Evolutionary conservation across 306 rosid genomes (phyloP).

Genomic region (Castanopsis chinensis): DNA sequence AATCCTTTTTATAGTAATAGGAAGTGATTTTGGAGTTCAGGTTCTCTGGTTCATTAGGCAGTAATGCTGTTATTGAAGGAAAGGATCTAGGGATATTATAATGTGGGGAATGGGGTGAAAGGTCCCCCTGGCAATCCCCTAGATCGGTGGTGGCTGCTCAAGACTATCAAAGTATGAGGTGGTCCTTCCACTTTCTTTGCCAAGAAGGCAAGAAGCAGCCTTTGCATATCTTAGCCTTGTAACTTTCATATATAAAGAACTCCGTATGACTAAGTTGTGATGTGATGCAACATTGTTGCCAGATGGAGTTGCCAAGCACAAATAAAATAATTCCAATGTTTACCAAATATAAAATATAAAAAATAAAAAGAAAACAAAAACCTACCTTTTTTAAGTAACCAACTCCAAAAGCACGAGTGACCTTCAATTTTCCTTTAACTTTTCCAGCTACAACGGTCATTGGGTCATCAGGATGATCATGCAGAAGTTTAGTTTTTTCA

Average conservation of each 20-base stretch:
- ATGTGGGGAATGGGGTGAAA: not conserved
- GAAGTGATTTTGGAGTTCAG: not conserved
- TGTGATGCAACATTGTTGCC: not conserved
- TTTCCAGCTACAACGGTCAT: slow-evolving; percentile 58
- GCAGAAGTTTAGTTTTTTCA: slow-evolving; percentile 59
- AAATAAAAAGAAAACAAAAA: slow-evolving; percentile 2
- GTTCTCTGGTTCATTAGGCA: not conserved
- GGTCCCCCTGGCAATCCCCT: not conserved
- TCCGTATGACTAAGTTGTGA: not conserved
- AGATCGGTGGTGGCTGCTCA: not conserved
- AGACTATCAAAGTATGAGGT: not conserved
- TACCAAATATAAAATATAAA: not conserved
- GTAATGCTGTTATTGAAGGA: not conserved
- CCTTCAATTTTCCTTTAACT: slow-evolving; percentile 94
- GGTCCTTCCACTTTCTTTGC: not conserved
- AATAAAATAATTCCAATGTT: not conserved
- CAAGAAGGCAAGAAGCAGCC: not conserved
- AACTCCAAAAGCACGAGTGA: slow-evolving; percentile 97
- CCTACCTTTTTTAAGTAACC: slow-evolving; percentile 95
- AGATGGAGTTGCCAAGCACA: not conserved
- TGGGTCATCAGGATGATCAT: slow-evolving; percentile 88
- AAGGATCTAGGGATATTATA: not conserved
- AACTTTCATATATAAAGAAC: not conserved
- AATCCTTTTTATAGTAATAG: not conserved
- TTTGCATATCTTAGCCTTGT: not conserved